These are phyloP conservation scores for Rhynchosporium agropyri DNA, from an alignment of 2,329 filamentous ascomycete genomes.

Conservation along the genomic window DNA sequence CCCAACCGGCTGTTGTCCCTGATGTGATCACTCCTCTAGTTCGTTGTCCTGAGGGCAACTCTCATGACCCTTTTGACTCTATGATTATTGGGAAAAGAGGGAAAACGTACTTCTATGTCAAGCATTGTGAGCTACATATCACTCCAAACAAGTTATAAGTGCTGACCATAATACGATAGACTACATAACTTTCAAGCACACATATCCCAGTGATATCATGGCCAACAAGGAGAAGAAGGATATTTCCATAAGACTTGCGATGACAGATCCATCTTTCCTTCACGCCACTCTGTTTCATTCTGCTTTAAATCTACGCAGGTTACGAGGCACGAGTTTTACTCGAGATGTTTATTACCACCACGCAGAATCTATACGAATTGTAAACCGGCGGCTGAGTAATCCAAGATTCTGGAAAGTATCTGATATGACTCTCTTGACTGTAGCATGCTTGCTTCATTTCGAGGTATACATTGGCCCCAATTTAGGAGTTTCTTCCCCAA, in stretches of 20 bases:
- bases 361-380: slow-evolving; percentile 17
- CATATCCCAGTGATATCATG: slow-evolving; percentile 11
- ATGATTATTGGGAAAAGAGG: slow-evolving; percentile 12
- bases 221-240: slow-evolving; percentile 17
- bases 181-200: slow-evolving; percentile 16
- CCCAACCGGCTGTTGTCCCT: background rate
- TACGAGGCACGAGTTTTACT: slow-evolving; percentile 7
- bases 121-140: slow-evolving; percentile 13
- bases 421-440: slow-evolving; percentile 16
- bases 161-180: slow-evolving; percentile 11
- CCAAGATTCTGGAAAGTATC: background rate
- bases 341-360: slow-evolving; percentile 20
- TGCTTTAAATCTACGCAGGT: slow-evolving; percentile 18
- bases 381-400: slow-evolving; percentile 17
- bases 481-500: background rate
- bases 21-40: slow-evolving; percentile 1
- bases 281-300: slow-evolving; percentile 24
- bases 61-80: slow-evolving; percentile 11
- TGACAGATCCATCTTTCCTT: slow-evolving; percentile 22
- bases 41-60: slow-evolving; percentile 8
- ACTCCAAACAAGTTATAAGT: background rate
- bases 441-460: slow-evolving; percentile 18
- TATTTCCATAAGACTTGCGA: slow-evolving; percentile 18
- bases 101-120: slow-evolving; percentile 15
- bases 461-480: slow-evolving; percentile 6